These are phyloP conservation scores for Fusarium heterosporum DNA, from an alignment of 2,329 filamentous ascomycete species.

Conservation along the genomic window DNA sequence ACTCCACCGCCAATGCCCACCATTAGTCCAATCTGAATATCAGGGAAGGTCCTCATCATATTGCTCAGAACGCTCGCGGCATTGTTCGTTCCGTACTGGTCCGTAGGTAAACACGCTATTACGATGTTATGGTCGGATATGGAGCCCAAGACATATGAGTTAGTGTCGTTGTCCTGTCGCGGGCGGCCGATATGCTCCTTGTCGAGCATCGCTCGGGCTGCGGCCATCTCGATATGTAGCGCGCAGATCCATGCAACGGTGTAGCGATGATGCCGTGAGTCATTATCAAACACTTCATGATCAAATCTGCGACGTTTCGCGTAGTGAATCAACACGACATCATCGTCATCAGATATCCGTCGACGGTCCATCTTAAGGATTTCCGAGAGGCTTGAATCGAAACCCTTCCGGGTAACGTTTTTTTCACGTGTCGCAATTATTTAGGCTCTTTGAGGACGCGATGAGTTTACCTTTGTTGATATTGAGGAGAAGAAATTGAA, in stretches of 20 bases:
- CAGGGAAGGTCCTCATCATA: conserved; percentile 57
- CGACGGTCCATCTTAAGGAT: neutral
- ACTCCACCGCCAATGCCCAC: conserved; percentile 45
- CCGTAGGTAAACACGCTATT: conserved; percentile 40
- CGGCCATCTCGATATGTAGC: conserved; percentile 43
- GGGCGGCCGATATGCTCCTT: conserved; percentile 23
- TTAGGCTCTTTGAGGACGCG: too few relatives aligned
- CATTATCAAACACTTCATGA: accelerated
- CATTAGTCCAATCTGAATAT: conserved; percentile 28
- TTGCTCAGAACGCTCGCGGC: conserved; percentile 44
- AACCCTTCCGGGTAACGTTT: too few relatives aligned
- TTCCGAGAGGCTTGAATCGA: too few relatives aligned
- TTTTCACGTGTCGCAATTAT: too few relatives aligned
- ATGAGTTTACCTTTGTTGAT: neutral
- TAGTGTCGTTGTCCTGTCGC: conserved; percentile 20
- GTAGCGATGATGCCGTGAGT: accelerated
- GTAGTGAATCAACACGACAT: neutral
- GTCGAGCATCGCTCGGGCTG: conserved; percentile 47
- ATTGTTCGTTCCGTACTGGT: conserved; percentile 41
- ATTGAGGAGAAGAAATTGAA: neutral
- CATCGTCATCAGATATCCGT: neutral
- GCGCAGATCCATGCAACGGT: conserved; percentile 52
- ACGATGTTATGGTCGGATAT: conserved; percentile 43
- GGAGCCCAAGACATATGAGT: conserved; percentile 37
- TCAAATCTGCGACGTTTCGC: neutral